Conservation (phyloP, 1,139 yeast genomes). For the Blastobotrys ciferrii region DNA sequence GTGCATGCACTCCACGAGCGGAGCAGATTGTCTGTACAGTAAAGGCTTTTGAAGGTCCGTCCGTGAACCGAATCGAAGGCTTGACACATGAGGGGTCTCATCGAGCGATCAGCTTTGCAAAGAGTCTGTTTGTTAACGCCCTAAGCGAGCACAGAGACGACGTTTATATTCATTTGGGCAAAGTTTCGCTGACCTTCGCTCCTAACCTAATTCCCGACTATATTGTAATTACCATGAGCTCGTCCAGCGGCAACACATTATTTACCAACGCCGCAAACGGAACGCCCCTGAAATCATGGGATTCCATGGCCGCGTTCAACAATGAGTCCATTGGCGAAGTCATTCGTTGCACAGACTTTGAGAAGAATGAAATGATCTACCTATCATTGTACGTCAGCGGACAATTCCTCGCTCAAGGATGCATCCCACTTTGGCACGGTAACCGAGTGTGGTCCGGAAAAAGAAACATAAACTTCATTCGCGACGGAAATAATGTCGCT, state of each 20-base stretch:
- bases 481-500: slow-evolving; percentile 28
- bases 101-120: slow-evolving; percentile 31
- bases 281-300: slow-evolving; percentile 56
- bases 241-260: slow-evolving; percentile 28
- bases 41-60: slow-evolving; percentile 67
- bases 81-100: slow-evolving; percentile 38
- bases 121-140: slow-evolving; percentile 29
- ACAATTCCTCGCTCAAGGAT: slow-evolving; percentile 55
- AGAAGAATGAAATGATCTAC: slow-evolving; percentile 54
- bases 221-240: slow-evolving; percentile 26
- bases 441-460: slow-evolving; percentile 30
- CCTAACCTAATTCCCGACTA: slow-evolving; percentile 23
- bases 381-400: slow-evolving; percentile 68
- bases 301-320: slow-evolving; percentile 72
- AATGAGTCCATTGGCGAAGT: slow-evolving; percentile 74
- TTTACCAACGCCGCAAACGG: slow-evolving; percentile 68
- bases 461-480: slow-evolving; percentile 24
- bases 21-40: slow-evolving; percentile 67
- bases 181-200: slow-evolving; percentile 25
- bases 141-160: slow-evolving; percentile 31
- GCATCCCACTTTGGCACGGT: slow-evolving; percentile 33
- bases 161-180: slow-evolving; percentile 31
- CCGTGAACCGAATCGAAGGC: slow-evolving; percentile 43
- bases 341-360: slow-evolving; percentile 57
- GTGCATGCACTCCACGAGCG: slow-evolving; percentile 73